Percentiles rank a stretch among this genome's conserved stretches.
Conservation (phyloP, 2,329 filamentous ascomycete species). For the Fusarium transvaalense region DNA sequence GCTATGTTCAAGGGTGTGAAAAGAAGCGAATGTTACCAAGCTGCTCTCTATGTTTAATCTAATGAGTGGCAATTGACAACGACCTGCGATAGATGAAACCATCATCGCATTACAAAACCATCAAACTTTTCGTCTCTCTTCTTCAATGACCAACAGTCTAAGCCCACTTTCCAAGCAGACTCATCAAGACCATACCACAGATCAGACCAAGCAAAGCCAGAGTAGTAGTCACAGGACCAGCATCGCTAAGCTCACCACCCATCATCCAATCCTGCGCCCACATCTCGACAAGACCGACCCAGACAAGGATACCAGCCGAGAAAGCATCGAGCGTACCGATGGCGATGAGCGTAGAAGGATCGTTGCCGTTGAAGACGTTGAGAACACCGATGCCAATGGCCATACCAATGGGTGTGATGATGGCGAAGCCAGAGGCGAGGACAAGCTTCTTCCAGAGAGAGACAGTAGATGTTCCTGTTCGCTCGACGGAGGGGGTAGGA, state of each 20-base stretch:
- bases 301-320: constrained; percentile 80
- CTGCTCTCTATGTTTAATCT: constrained; percentile 1
- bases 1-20: background rate
- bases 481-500: constrained; percentile 38
- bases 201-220: constrained; percentile 67
- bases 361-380: constrained; percentile 78
- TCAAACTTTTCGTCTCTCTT: background rate
- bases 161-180: constrained; percentile 81
- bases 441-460: constrained; percentile 65
- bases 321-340: constrained; percentile 80
- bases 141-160: constrained; percentile 49
- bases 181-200: constrained; percentile 76
- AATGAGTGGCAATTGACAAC: background rate
- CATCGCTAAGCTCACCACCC: constrained; percentile 66
- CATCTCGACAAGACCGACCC: constrained; percentile 85
- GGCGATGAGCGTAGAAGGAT: constrained; percentile 74
- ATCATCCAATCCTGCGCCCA: constrained; percentile 79
- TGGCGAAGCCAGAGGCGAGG: constrained; percentile 72
- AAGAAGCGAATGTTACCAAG: constrained; percentile 1
- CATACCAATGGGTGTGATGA: constrained; percentile 83
- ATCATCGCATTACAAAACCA: constrained; percentile 1
- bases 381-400: constrained; percentile 81
- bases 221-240: constrained; percentile 60
- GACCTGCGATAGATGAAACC: background rate
- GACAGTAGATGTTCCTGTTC: constrained; percentile 45